Evolutionary conservation across 2,329 filamentous ascomycete genomes (phyloP), one percentile per base, ranked within the genome.

Genomic region (Coniochaeta ligniaria): DNA sequence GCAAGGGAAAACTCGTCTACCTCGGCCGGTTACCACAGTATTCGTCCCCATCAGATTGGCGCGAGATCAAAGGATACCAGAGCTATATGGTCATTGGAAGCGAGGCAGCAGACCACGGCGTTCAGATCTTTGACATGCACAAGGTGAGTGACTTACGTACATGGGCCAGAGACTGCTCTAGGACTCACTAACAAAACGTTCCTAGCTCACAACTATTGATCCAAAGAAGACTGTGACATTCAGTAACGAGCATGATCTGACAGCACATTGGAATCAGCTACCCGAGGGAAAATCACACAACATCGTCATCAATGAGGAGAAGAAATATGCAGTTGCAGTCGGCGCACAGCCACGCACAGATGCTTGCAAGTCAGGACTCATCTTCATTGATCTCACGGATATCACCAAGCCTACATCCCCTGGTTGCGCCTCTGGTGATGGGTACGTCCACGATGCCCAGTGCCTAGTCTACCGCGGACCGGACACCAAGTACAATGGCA

Each of bases 81-180:
- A 68, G 72, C 61, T 78, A 75, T 60, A 73, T 75, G 58, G 71
- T 76, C 61, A 75, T 78, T 35, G 75, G 75, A 8, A 71, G 72
- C 47, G 75, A 78, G 64, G 78, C 81, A 0, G 63, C 65, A 7
- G 69, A 73, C 59, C 84, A 87, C 67, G 81, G 82, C 57, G 76
- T 88, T 26, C 85, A 88, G 69, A 80, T 87, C 68, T 88, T 88
- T 64, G 84, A 88, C 68, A 77, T 86, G 76, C 81, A 74, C 66
- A 85, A 80, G 74, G 75, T 84, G 3, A 68, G 79, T 35, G 69
- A 70, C 26, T 66, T 41, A n/a, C 16, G 2, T 41, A n/a, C 38
- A 41, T n/a, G 38, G 16, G 17, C n/a, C 38, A 41, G 6, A 20
- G 16, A n/a, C 38, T 41, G 3, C 38, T 6, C 38, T 9, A n/a